Conservation (phyloP, 371 early-diverging fungal genomes). For the Syncephalastrum monosporum region DNA sequence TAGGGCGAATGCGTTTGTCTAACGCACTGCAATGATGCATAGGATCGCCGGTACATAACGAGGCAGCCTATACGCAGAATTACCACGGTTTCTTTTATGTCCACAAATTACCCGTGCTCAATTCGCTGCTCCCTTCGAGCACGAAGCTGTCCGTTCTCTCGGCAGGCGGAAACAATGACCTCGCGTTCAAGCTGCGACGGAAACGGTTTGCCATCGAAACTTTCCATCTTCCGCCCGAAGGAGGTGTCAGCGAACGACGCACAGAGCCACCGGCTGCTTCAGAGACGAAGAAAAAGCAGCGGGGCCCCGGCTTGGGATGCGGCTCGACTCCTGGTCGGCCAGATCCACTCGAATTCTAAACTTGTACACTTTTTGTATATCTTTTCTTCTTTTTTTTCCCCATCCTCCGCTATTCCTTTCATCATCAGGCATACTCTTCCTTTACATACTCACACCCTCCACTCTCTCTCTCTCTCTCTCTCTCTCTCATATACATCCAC, state of each 20-base stretch:
- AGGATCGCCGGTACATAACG: conserved; percentile 50
- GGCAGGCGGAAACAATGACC: conserved; percentile 65
- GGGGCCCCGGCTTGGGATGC: conserved; percentile 31
- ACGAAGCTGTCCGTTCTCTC: conserved; percentile 68
- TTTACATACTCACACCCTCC: too few relatives aligned
- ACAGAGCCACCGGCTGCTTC: conserved; percentile 38
- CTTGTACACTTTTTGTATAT: background rate
- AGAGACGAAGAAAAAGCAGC: conserved; percentile 17
- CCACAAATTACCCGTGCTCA: conserved; percentile 75
- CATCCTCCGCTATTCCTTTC: too few relatives aligned
- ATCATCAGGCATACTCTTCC: too few relatives aligned
- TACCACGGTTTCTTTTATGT: conserved; percentile 92
- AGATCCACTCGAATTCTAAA: conserved; percentile 52
- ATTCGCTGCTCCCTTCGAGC: conserved; percentile 76
- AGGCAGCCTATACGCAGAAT: conserved; percentile 58
- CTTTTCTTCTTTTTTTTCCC: too few relatives aligned
- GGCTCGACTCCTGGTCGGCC: conserved; percentile 42
- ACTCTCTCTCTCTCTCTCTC: too few relatives aligned
- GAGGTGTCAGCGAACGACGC: conserved; percentile 72
- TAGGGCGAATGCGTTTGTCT: background rate
- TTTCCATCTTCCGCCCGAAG: conserved; percentile 91
- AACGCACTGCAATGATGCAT: conserved; percentile 4
- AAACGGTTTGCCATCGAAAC: conserved; percentile 91
- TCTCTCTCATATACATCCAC: too few relatives aligned
- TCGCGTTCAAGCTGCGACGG: conserved; percentile 84